A percentile compares a stretch with the other conserved stretches of the same genome.
Evolutionary conservation across 2,329 filamentous ascomycete genomes (phyloP).

Genomic region (Teratosphaeria nubilosa): DNA sequence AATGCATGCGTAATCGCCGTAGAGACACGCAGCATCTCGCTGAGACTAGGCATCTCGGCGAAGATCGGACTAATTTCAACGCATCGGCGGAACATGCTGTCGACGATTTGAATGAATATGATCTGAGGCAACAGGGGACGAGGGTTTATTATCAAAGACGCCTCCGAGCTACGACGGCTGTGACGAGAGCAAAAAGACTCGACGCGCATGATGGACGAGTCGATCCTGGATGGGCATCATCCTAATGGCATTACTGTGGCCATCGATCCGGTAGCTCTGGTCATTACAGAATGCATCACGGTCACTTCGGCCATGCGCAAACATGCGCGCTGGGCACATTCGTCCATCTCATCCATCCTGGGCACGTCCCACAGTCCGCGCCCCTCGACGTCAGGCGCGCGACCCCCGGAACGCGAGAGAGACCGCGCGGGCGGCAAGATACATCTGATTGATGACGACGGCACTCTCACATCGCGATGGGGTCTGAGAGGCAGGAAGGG

Average conservation of each 20-base stretch:
- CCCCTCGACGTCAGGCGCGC: slow-evolving; percentile 8
- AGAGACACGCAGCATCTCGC: not conserved
- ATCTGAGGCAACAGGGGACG: not conserved
- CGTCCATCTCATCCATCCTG: slow-evolving; percentile 88
- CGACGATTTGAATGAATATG: not conserved
- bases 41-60: not conserved
- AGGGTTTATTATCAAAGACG: not conserved
- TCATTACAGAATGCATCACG: slow-evolving; percentile 93
- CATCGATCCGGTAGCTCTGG: slow-evolving; percentile 44
- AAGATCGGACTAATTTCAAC: not conserved
- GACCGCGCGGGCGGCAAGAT: slow-evolving; percentile 23
- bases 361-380: slow-evolving; percentile 36
- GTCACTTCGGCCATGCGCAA: slow-evolving; percentile 98
- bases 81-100: not conserved
- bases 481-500: slow-evolving; percentile 88
- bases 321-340: slow-evolving; percentile 89
- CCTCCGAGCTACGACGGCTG: slow-evolving; percentile 2
- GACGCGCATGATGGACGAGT: slow-evolving; percentile 4
- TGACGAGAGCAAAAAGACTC: slow-evolving; percentile 2
- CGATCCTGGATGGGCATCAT: not conserved
- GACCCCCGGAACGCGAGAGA: slow-evolving; percentile 22
- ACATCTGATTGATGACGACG: slow-evolving; percentile 23
- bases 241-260: slow-evolving; percentile 20
- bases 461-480: slow-evolving; percentile 70
- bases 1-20: not conserved